Evolutionary conservation across 2,329 filamentous ascomycete species (phyloP).

Genomic region (Colletotrichum sp.): DNA sequence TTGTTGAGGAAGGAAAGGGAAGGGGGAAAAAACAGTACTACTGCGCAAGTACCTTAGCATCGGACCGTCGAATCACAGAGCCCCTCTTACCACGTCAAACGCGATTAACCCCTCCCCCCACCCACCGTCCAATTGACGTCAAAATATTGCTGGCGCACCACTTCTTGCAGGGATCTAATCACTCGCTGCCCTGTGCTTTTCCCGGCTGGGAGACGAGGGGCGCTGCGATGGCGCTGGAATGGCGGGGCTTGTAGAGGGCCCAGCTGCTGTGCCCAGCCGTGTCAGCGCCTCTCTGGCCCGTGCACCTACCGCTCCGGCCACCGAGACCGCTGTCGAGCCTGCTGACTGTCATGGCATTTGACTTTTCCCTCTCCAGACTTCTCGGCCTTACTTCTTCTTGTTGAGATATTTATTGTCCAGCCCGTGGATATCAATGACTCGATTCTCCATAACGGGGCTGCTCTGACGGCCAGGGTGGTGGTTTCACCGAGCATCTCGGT

Average conservation of each 20-base stretch:
- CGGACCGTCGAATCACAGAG: not conserved
- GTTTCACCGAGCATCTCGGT: not conserved
- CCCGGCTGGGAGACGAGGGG: not conserved
- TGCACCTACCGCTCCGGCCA: not conserved
- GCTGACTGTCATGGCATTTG: constrained; percentile 17
- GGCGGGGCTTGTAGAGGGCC: not conserved
- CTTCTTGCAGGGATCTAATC: not conserved
- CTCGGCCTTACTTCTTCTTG: constrained; percentile 15
- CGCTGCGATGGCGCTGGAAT: not conserved
- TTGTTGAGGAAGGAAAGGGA: not conserved
- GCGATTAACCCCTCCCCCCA: constrained; percentile 18
- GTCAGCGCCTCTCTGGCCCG: not conserved
- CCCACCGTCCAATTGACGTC: constrained; percentile 18
- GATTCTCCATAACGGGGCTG: not conserved
- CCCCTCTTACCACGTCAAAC: constrained; percentile 14
- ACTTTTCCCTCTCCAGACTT: constrained; percentile 15
- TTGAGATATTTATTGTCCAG: constrained; percentile 13
- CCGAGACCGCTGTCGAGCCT: not conserved
- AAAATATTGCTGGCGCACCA: constrained; percentile 11
- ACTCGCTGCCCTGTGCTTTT: constrained; percentile 2
- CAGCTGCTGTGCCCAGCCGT: not conserved
- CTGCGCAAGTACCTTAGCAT: not conserved
- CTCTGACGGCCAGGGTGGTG: not conserved
- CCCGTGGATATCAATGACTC: constrained; percentile 11
- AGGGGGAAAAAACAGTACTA: not conserved